Evolutionary conservation across 2,329 filamentous ascomycete species (phyloP), one percentile per base, ranked within the genome.

Genomic region (Neonectria coccinea): DNA sequence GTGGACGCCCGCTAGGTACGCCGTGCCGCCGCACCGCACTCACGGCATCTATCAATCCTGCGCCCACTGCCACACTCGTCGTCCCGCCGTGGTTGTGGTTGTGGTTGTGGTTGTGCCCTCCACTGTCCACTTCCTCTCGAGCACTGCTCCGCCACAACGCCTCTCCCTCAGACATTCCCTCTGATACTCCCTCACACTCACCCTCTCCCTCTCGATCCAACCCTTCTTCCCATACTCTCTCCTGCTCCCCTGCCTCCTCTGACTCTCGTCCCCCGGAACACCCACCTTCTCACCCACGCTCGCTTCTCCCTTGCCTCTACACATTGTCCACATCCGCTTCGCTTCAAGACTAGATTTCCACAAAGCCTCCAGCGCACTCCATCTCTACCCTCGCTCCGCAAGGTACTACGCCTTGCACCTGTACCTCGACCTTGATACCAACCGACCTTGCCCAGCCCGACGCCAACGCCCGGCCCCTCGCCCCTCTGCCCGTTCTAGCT

Each of bases 381-480:
- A 25, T 25, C 44, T 42, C 22, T 27, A 20, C 47, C n/a, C 33
- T 25, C 41, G n/a, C 39, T n/a, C 29, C 29, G 16, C 18, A 53
- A 48, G 60, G 22, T 56, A 48, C 51, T 44, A 39, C 16, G 16
- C 39, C 39, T n/a, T 57, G 59, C 51, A 52, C 44, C 55, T 58
- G 52, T 39, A 51, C 45, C 29, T 59, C 44, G 42, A 63, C 61
- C 50, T 64, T 41, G 56, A 64, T 56, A 64, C 42, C 56, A 36
- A 63, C 51, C 55, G 54, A 63, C 36, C 59, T 18, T 48, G 56
- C 48, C 54, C 44, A 50, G 22, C 39, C 42, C 54, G 41, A 41
- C 31, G 39, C 61, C 61, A 59, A 42, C 61, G 62, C 56, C 62
- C 45, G 29, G 20, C 44, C 56, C 36, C 53, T 51, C 59, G 51